Evolutionary conservation across 768 basidiomycete genomes (phyloP).

Genomic region (Lactarius akahatsu): DNA sequence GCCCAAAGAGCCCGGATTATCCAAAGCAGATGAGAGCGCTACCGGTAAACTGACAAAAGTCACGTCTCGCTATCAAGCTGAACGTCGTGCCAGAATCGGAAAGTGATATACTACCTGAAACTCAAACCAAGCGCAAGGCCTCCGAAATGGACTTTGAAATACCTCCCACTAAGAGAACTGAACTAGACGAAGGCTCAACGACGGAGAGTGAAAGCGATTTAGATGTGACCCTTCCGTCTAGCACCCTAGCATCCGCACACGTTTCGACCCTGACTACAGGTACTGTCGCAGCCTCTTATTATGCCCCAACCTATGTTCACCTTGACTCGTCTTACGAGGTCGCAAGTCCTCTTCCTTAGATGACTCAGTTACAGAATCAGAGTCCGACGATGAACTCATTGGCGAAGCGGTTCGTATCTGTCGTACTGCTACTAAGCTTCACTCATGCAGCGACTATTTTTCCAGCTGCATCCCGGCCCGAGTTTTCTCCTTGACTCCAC

Average conservation of each 20-base stretch:
- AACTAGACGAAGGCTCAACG: constrained; percentile 6
- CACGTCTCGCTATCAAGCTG: constrained; percentile 3
- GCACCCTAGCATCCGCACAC: neutral
- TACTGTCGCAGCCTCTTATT: neutral
- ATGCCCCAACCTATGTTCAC: constrained; percentile 6
- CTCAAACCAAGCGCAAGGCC: constrained; percentile 18
- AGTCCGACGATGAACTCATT: constrained; percentile 36
- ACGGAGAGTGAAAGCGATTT: constrained; percentile 26
- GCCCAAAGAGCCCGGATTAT: neutral
- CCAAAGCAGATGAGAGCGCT: constrained; percentile 11
- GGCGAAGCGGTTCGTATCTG: constrained; percentile 16
- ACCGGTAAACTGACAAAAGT: constrained; percentile 22
- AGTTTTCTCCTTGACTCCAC: constrained; percentile 44
- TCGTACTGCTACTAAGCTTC: no score
- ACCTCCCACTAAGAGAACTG: constrained; percentile 19
- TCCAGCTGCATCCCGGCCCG: neutral
- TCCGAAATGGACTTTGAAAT: constrained; percentile 20
- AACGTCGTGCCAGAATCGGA: constrained; percentile 35
- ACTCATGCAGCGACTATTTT: neutral
- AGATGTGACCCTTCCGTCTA: neutral
- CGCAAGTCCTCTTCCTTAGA: constrained; percentile 28
- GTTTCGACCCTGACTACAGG: neutral
- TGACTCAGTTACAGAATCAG: constrained; percentile 50
- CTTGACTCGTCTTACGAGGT: constrained; percentile 9
- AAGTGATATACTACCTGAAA: constrained; percentile 18